Evolutionary conservation across 306 rosid species (phyloP).

Genomic region (Prunus mongolica): DNA sequence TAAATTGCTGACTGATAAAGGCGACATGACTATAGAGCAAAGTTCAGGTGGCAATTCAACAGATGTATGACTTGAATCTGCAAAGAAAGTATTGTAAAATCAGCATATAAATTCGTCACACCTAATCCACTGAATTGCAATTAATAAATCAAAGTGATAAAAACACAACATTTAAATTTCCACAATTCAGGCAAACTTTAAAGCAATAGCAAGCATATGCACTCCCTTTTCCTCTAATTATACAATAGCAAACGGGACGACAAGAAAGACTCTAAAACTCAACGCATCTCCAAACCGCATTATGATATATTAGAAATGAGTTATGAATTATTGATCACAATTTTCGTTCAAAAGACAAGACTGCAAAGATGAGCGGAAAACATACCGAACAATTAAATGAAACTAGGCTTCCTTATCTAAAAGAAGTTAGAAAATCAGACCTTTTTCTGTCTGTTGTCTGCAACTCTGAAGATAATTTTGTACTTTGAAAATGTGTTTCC

Average conservation of each 20-base stretch:
- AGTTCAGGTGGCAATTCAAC: slow-evolving; percentile 81
- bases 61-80: slow-evolving; percentile 39
- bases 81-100: slow-evolving; percentile 6
- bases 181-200: no score
- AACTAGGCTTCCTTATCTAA: neutral
- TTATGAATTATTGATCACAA: neutral
- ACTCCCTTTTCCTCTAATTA: no score
- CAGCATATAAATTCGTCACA: no score
- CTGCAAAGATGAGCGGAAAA: neutral
- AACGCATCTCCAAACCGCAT: no score
- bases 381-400: neutral
- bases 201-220: no score
- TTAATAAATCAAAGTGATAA: no score
- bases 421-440: slow-evolving; percentile 21
- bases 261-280: no score
- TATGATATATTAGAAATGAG: neutral
- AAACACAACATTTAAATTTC: no score
- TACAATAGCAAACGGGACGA: no score
- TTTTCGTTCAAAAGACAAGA: neutral
- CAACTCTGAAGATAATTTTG: slow-evolving; percentile 41
- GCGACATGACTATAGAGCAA: slow-evolving; percentile 63
- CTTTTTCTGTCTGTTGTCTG: slow-evolving; percentile 46
- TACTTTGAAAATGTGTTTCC: slow-evolving; percentile 39
- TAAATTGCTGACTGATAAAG: slow-evolving; percentile 36
- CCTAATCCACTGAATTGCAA: no score